A percentile compares a stretch with the other conserved stretches of the same genome.
These are phyloP conservation scores for Setomelanomma holmii DNA, from an alignment of 2,329 filamentous ascomycete genomes.

Conservation along the genomic window DNA sequence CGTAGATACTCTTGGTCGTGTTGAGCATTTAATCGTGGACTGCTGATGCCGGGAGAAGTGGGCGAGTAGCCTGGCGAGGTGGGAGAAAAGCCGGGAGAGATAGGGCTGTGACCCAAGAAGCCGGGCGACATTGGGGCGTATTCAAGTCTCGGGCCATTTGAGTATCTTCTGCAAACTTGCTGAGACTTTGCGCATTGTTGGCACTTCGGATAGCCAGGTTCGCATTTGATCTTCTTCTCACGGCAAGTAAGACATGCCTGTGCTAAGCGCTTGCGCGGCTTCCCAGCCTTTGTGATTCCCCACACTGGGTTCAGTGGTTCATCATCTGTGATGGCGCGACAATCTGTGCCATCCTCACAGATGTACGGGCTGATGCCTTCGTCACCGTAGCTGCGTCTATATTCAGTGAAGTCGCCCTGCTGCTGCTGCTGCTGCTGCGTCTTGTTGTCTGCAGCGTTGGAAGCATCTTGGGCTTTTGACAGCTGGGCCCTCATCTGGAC, in stretches of 20 bases:
- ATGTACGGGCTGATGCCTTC: conserved; percentile 77
- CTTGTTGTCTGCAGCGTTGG: conserved; percentile 37
- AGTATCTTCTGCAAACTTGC: conserved; percentile 77
- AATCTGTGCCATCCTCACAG: conserved; percentile 84
- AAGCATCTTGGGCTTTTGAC: conserved; percentile 44
- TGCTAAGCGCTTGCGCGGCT: conserved; percentile 87
- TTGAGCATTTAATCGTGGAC: conserved; percentile 60
- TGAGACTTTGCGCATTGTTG: conserved; percentile 93
- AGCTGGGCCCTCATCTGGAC: conserved; percentile 41
- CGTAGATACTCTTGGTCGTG: no score
- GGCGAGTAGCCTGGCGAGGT: conserved; percentile 60
- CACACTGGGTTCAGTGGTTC: conserved; percentile 88
- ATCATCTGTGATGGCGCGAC: conserved; percentile 83
- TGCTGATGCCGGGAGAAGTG: conserved; percentile 69
- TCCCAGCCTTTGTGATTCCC: conserved; percentile 93
- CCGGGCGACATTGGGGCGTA: conserved; percentile 48
- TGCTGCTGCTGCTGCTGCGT: conserved; percentile 34
- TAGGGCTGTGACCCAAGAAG: conserved; percentile 47
- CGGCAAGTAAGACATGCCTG: conserved; percentile 93
- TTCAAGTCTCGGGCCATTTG: conserved; percentile 67
- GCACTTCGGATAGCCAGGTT: conserved; percentile 85
- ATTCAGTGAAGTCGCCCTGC: conserved; percentile 58
- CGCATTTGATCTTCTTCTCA: conserved; percentile 98
- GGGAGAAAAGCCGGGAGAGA: conserved; percentile 56
- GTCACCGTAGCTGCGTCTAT: conserved; percentile 69